Evolutionary conservation across 345 rosid genomes (phyloP), one percentile per base, ranked within the genome.

Genomic region (Citropsis articulata): DNA sequence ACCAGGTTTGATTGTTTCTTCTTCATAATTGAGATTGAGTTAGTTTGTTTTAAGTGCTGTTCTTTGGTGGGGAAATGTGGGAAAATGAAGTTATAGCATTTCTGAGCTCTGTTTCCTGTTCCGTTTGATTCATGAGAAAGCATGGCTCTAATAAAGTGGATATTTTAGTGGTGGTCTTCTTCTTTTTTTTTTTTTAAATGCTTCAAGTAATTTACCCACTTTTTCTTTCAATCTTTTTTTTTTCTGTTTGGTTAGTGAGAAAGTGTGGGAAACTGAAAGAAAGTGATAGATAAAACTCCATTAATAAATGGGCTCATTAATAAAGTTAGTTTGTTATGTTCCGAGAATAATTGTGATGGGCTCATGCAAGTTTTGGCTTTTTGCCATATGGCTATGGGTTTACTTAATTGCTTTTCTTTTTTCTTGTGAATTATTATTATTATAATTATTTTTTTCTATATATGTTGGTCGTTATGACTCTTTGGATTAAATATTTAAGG

Each of bases 1-100:
- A 94, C 68, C 96, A 92, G 89, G 98, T 93, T 59, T 40, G 10
- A 7, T 0, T 50, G 12, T 69, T 40, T 35, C 38, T 71, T 50
- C 69, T 65, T 33, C 16, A 7, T 10, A 45, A 12, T 9, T n/a
- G 31, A 66, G 55, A 73, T 57, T 55, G 25, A 28, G 36, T 27
- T 70, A 18, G 56, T 53, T 53, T 27, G 60, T 21, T 56, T 38
- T 28, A 6, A 28, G n/a, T 56, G 21, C 31, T 2, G 8, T 31
- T 75, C 59, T 59, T 66, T 57, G 77, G 60, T 63, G 66, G 75
- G 40, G 7, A 16, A 81, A 62, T 16, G 10, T 45, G 55, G 45
- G 30, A 19, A 57, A 30, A 72, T 27, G 77, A 60, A 60, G 25
- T 24, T 31, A 55, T 36, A 69, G 10, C 8, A 65, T 28, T 63